phyloP scores from a whole-genome alignment of 2,329 filamentous ascomycete genomes.

The Paramyrothecium roridum region DNA sequence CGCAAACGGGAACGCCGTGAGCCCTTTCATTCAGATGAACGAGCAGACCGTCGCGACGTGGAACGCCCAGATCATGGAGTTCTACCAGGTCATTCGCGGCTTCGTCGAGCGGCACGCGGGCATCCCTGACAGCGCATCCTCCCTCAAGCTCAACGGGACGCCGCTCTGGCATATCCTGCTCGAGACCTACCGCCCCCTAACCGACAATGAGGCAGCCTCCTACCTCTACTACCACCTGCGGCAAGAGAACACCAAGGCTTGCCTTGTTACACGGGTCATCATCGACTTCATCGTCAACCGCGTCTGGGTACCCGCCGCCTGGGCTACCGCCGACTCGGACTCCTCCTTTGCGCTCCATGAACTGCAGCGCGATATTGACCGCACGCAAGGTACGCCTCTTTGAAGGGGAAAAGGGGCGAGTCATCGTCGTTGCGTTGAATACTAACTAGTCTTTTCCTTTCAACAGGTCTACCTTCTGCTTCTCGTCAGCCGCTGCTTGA shows the following conservation, averaged over 20 bases:
- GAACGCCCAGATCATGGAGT: constrained; percentile 32
- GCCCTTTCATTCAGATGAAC: constrained; percentile 30
- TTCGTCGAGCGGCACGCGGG: constrained; percentile 32
- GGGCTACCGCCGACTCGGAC: constrained; percentile 32
- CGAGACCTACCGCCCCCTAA: constrained; percentile 33
- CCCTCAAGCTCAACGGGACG: constrained; percentile 22
- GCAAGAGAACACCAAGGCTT: constrained; percentile 35
- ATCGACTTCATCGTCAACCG: constrained; percentile 39
- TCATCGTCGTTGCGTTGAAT: background rate
- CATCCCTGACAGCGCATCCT: constrained; percentile 22
- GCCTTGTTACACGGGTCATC: constrained; percentile 38
- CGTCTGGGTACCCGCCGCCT: constrained; percentile 35
- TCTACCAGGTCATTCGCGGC: constrained; percentile 29
- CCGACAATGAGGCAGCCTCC: constrained; percentile 32
- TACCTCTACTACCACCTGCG: constrained; percentile 38
- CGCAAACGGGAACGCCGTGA: constrained; percentile 12
- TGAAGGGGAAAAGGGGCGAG: constrained; percentile 6
- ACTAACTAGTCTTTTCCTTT: background rate
- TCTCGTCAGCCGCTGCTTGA: constrained; percentile 37
- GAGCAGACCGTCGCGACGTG: constrained; percentile 28
- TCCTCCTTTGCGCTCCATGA: constrained; percentile 30
- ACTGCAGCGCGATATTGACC: constrained; percentile 31
- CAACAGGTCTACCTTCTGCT: constrained; percentile 27
- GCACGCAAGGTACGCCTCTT: constrained; percentile 27
- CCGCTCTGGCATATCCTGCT: constrained; percentile 33